These are phyloP conservation scores for Entomortierella parvispora DNA, from an alignment of 192 early-diverging fungal genomes.

Conservation along the genomic window DNA sequence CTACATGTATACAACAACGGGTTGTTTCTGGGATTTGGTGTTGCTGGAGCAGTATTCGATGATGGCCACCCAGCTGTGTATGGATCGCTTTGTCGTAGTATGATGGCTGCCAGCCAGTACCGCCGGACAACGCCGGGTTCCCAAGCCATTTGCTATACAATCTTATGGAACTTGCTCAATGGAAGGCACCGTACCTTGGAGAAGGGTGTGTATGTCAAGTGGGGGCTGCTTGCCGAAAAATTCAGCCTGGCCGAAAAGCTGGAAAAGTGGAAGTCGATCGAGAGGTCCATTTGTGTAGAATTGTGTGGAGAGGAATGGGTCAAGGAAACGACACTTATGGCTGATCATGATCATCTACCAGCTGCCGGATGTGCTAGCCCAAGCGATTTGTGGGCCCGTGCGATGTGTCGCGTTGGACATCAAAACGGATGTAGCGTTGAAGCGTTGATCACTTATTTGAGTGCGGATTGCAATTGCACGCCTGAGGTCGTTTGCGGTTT, in stretches of 20 bases:
- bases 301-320: slow-evolving; percentile 1
- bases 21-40: slow-evolving; percentile 5
- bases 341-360: background rate
- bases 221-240: background rate
- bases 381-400: slow-evolving; percentile 3
- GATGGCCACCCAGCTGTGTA: slow-evolving; percentile 4
- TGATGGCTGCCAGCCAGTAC: slow-evolving; percentile 1
- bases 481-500: slow-evolving; percentile 4
- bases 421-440: slow-evolving; percentile 5
- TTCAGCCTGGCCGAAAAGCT: slow-evolving; percentile 3
- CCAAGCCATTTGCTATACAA: slow-evolving; percentile 7
- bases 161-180: slow-evolving; percentile 2
- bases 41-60: background rate
- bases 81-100: slow-evolving; percentile 1
- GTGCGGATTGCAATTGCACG: background rate
- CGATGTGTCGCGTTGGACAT: background rate
- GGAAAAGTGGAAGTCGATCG: slow-evolving; percentile 5
- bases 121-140: background rate
- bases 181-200: slow-evolving; percentile 2
- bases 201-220: slow-evolving; percentile 4
- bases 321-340: background rate
- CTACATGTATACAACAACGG: slow-evolving; percentile 2
- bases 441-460: background rate
- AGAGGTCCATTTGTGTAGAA: background rate
- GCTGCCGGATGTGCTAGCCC: background rate